These are phyloP conservation scores for Streptanthus diversifolius DNA, from an alignment of 345 rosid species.

Conservation along the genomic window DNA sequence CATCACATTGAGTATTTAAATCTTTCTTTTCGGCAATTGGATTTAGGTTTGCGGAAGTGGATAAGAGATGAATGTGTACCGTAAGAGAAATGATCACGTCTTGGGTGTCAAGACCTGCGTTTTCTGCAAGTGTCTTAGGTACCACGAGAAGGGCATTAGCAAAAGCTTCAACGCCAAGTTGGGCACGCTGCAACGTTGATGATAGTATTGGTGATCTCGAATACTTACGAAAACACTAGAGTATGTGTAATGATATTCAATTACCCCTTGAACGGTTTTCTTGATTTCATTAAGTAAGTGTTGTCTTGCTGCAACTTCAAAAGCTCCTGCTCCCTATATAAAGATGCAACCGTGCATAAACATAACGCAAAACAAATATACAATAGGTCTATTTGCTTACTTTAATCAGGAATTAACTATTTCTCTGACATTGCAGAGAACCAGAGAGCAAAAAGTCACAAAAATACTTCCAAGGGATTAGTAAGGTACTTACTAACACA, in stretches of 20 bases:
- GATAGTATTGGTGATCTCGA: slow-evolving; percentile 14
- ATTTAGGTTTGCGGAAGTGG: neutral
- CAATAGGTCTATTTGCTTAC: neutral
- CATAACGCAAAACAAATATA: neutral
- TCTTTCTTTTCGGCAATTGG: neutral
- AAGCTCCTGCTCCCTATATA: slow-evolving; percentile 96
- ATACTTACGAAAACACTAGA: neutral
- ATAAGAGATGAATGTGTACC: slow-evolving; percentile 36
- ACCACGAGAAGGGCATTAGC: slow-evolving; percentile 96
- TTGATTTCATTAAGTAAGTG: slow-evolving; percentile 78
- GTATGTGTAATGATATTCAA: neutral
- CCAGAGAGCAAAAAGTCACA: neutral
- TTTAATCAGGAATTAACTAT: neutral
- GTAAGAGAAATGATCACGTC: slow-evolving; percentile 85
- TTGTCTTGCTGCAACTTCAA: slow-evolving; percentile 97
- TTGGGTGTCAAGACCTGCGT: slow-evolving; percentile 96
- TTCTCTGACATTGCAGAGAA: slow-evolving; percentile 4
- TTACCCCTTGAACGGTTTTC: slow-evolving; percentile 97
- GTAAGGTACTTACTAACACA: slow-evolving; percentile 59
- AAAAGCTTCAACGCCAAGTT: slow-evolving; percentile 95
- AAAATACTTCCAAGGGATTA: neutral
- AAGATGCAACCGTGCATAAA: slow-evolving; percentile 7
- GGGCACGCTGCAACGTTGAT: slow-evolving; percentile 70
- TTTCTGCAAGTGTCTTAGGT: slow-evolving; percentile 96
- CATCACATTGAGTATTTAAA: neutral